phyloP scores from a whole-genome alignment of 495 filamentous ascomycete species.

The Penicillium tannophilum region DNA sequence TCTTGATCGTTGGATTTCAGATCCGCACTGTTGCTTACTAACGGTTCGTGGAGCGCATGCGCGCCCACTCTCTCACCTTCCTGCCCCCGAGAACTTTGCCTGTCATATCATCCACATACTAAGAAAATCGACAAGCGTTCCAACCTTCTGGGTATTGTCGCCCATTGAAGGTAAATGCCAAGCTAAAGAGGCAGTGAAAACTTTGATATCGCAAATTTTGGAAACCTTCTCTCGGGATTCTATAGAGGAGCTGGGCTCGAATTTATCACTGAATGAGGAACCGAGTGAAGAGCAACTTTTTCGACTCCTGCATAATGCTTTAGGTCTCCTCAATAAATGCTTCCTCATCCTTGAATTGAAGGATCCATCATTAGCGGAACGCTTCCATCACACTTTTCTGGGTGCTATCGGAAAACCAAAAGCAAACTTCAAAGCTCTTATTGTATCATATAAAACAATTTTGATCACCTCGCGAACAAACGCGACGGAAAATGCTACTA shows the following conservation, averaged over 20 bases:
- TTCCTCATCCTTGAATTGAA: conserved; percentile 5
- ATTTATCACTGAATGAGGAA: too few relatives aligned
- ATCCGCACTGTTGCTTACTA: neutral
- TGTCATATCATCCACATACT: neutral
- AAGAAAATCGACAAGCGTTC: neutral
- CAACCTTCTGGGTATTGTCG: neutral
- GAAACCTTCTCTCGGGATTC: too few relatives aligned
- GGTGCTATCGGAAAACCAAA: neutral
- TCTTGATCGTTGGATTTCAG: neutral
- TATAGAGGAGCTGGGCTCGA: too few relatives aligned
- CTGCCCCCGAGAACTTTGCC: neutral
- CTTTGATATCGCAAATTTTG: neutral
- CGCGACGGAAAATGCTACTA: neutral
- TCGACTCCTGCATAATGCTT: neutral
- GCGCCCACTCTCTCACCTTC: neutral
- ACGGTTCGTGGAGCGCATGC: neutral
- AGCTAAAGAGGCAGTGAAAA: too few relatives aligned
- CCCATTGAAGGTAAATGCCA: too few relatives aligned
- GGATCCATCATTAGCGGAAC: neutral
- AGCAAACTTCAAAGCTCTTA: conserved; percentile 1
- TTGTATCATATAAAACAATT: neutral
- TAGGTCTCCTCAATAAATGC: conserved; percentile 1
- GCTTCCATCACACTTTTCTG: neutral
- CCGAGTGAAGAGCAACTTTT: neutral
- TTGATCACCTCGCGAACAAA: too few relatives aligned